These are phyloP conservation scores for Ormosia semicastrata DNA, from an alignment of 306 rosid species.

Conservation along the genomic window DNA sequence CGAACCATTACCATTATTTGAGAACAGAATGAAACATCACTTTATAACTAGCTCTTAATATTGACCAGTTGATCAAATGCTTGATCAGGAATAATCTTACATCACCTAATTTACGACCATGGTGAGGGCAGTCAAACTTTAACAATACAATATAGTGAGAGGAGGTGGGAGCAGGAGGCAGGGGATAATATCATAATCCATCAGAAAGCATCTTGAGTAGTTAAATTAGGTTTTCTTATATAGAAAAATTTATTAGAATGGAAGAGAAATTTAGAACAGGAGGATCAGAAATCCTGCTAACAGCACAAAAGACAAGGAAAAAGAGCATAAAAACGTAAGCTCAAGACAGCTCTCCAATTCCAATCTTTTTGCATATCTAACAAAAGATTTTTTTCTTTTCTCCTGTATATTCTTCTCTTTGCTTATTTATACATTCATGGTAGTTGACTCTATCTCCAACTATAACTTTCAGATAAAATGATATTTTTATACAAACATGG, in stretches of 20 bases:
- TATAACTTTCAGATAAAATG: background rate
- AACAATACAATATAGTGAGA: background rate
- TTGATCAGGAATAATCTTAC: background rate
- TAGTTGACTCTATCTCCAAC: slow-evolving; percentile 1
- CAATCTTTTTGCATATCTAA: background rate
- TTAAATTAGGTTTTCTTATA: background rate
- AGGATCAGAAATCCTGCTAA: background rate
- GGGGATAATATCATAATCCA: background rate
- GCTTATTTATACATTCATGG: background rate
- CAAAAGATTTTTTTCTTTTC: background rate
- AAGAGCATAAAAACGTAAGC: background rate
- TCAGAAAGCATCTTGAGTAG: slow-evolving; percentile 10
- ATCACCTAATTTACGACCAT: background rate
- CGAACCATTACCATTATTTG: slow-evolving; percentile 13
- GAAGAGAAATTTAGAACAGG: background rate
- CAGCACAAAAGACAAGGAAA: background rate
- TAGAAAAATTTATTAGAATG: background rate
- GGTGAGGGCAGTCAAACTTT: background rate
- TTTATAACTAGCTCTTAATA: slow-evolving; percentile 24
- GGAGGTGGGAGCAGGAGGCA: background rate
- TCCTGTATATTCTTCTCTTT: background rate
- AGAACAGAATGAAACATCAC: slow-evolving; percentile 24
- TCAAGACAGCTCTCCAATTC: background rate
- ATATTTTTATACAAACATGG: background rate
- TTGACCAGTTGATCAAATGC: slow-evolving; percentile 6